Conservation (phyloP, 228 moss, liverwort and hornwort species). For the Sphagnum magellanicum region DNA sequence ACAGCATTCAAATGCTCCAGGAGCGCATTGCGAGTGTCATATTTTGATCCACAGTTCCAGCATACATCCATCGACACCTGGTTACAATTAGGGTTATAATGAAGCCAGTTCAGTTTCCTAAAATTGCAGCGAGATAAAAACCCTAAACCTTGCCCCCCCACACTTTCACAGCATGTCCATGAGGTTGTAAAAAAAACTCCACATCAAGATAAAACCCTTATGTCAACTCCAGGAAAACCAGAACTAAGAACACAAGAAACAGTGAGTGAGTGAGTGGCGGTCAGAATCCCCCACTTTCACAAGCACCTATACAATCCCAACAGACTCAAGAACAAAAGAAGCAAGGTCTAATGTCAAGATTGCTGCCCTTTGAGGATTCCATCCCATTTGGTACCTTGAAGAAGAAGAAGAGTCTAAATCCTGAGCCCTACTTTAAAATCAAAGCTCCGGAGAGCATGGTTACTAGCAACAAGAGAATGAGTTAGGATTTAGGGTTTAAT, state of each 20-base stretch:
- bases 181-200: not conserved
- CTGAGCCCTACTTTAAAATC: too few species aligned
- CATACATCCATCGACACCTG: constrained; percentile 36
- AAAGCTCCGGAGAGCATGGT: too few species aligned
- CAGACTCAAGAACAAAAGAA: too few species aligned
- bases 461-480: too few species aligned
- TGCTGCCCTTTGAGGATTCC: too few species aligned
- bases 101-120: not conserved
- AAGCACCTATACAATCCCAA: too few species aligned
- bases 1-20: constrained; percentile 21
- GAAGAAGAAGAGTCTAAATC: too few species aligned
- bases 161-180: not conserved
- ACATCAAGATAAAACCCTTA: not conserved
- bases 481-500: not conserved
- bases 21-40: constrained; percentile 22
- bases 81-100: not conserved
- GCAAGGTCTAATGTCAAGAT: too few species aligned
- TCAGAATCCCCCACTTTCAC: too few species aligned
- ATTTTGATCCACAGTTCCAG: constrained; percentile 19
- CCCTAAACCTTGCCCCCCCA: not conserved
- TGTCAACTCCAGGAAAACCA: not conserved
- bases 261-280: too few species aligned
- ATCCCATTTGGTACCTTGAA: too few species aligned
- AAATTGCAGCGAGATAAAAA: not conserved
- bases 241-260: not conserved